Conservation (phyloP, 345 rosid genomes). For the Bruguiera sexangula region DNA sequence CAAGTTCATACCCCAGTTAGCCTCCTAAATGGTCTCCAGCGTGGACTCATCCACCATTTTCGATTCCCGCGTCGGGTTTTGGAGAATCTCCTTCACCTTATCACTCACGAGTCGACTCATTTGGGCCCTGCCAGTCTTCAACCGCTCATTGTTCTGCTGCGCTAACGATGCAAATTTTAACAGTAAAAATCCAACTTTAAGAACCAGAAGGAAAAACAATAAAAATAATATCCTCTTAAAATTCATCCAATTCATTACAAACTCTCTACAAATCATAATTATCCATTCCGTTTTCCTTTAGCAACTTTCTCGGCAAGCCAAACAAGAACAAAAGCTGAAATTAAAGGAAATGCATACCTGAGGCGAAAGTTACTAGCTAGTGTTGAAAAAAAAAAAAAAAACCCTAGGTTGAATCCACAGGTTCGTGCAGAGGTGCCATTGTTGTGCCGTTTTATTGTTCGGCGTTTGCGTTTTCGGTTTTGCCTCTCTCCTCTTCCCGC, state of each 20-base stretch:
- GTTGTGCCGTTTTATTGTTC: too few relatives aligned
- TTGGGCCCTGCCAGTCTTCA: slow-evolving; percentile 77
- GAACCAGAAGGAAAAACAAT: not conserved
- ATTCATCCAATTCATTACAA: too few relatives aligned
- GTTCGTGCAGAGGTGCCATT: too few relatives aligned
- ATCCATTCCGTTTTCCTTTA: not conserved
- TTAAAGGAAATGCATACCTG: slow-evolving; percentile 23
- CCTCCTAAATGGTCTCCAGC: slow-evolving; percentile 59
- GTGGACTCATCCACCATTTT: slow-evolving; percentile 90
- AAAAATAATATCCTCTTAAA: not conserved
- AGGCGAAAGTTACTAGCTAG: not conserved
- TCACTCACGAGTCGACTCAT: slow-evolving; percentile 74
- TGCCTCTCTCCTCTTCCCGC: not conserved
- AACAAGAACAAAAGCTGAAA: slow-evolving; percentile 6
- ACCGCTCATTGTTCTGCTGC: slow-evolving; percentile 42
- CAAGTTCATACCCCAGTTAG: slow-evolving; percentile 89
- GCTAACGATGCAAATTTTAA: slow-evolving; percentile 11
- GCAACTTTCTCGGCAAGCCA: not conserved
- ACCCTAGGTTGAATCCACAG: too few relatives aligned
- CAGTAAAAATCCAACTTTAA: slow-evolving; percentile 13
- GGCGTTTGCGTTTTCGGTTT: too few relatives aligned
- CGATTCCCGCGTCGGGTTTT: slow-evolving; percentile 70
- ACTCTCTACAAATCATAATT: too few relatives aligned
- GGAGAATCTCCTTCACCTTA: slow-evolving; percentile 80
- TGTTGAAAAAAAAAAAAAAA: too few relatives aligned